Base-by-base conservation (phyloP, 2,329 filamentous ascomycete genomes). In the Monilinia fructigena region DNA sequence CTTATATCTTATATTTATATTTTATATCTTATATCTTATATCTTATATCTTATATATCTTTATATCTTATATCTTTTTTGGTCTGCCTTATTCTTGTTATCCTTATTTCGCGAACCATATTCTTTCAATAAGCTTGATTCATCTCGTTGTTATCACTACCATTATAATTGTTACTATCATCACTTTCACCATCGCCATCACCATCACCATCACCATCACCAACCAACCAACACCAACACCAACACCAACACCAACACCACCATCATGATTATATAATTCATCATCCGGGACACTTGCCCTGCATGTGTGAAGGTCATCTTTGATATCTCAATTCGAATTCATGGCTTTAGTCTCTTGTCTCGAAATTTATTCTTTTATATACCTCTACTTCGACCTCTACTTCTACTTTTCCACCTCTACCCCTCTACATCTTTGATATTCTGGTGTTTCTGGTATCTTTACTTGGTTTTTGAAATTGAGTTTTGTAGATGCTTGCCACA, bases 381-480 rank as follows among this genome's bases (percentile, higher is more conserved):
- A 59, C 31, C 31, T 35, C 18, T 65, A 60, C 56, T 53, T 53
- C 61, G 31, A 59, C 45, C 18, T 20, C 18, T 66, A 60, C 56
- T 50, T 53, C 61, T 38, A 59, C 45, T 20, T 20, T 20, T 20
- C 4, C 64, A 60, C 56, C 53, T 53, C 61, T 38, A 61, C 31
- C 54, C 45, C 65, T 58, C 26, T 42, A 63, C 54, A 42, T 48
- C 55, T 52, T 50, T 50, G 55, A 67, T 59, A 62, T 60, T 66
- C 64, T 60, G 56, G 68, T 26, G 16, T 53, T 62, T 66, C 65
- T 64, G 55, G 18, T 48, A 55, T 63, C 63, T 55, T 54, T 47
- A 31, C 56, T 53, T 55, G 69, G 70, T 72, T 72, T 68, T 66
- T 67, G 55, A 26, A 65, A 64, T 48, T 63, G 18, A 26, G 62